phyloP scores from a whole-genome alignment of 2,329 filamentous ascomycete genomes.

The Rosellinia necatrix region DNA sequence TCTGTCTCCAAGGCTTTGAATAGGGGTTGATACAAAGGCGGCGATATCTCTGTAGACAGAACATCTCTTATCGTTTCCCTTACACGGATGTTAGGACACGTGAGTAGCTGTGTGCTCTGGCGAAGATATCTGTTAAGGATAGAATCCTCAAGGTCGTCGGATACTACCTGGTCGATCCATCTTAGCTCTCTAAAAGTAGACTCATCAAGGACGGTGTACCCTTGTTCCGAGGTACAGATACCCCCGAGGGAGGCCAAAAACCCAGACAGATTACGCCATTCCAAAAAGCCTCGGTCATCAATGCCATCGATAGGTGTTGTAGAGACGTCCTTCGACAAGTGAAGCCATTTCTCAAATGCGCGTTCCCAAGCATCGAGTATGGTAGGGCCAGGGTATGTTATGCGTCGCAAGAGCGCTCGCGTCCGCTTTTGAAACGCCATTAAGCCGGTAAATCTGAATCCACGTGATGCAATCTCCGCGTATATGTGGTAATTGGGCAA shows the following conservation, averaged over 20 bases:
- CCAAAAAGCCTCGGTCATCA: conserved; percentile 60
- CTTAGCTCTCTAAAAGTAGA: conserved; percentile 58
- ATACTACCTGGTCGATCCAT: conserved; percentile 67
- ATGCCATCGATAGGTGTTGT: conserved; percentile 55
- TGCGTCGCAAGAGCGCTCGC: conserved; percentile 61
- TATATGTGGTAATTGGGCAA: conserved; percentile 66
- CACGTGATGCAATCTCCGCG: conserved; percentile 64
- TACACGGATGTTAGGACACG: conserved; percentile 66
- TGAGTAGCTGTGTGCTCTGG: conserved; percentile 67
- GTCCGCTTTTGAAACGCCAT: conserved; percentile 73
- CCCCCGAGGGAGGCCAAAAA: conserved; percentile 71
- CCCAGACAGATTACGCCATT: conserved; percentile 72
- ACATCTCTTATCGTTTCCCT: conserved; percentile 70
- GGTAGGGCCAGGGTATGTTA: conserved; percentile 67
- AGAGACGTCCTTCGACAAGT: conserved; percentile 66
- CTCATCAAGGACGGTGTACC: conserved; percentile 60
- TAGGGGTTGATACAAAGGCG: conserved; percentile 63
- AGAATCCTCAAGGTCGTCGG: conserved; percentile 64
- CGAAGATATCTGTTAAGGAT: conserved; percentile 64
- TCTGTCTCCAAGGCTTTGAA: conserved; percentile 70
- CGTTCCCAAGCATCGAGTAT: conserved; percentile 70
- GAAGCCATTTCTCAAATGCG: conserved; percentile 68
- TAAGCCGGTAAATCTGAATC: conserved; percentile 69
- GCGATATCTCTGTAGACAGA: conserved; percentile 67
- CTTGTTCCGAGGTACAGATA: conserved; percentile 65